Base-by-base conservation (phyloP, 2,329 filamentous ascomycete species). In the Pseudocercospora fijiensis region DNA sequence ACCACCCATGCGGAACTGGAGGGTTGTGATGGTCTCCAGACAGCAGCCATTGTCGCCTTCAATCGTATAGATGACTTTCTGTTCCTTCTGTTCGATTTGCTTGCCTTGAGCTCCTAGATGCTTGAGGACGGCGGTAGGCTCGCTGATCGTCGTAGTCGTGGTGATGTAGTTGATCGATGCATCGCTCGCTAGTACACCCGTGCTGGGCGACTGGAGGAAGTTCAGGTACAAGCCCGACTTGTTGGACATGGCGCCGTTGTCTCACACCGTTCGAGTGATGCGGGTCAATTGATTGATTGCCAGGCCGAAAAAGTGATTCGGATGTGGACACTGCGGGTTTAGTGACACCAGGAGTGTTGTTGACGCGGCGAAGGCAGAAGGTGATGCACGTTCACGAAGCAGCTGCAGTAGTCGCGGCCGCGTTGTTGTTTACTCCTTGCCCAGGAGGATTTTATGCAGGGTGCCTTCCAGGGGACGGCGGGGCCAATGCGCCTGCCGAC, bases 1-100 rank as follows among this genome's bases (percentile, higher is more conserved):
- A 69, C 94, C 95, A 67, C 90, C 88, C 66, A 84, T 87, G 62
- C 88, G 76, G 76, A 99, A 97, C 75, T 96, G 90, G 55, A 98
- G 79, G 1, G 87, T 87, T 24, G 91, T 95, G 73, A 96, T 90
- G 55, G 92, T 83, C 78, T 98, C 93, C 64, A 91, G 75, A 61
- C 88, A 90, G 69, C 96, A 79, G 51, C 87, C 85, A 76, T 87
- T 84, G 61, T 83, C 76, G 65, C 88, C 87, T 75, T 96, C 90
- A 59, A 98, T 84, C 26, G 85, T 82, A 73, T 86, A 87, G 67
- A 98, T 80, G 58, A 94, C 78, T 49, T 89, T 88, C 78, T 96
- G 87, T 70, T 88, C 87, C 79, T 91, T 93, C 83, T 92, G 96
- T 78, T 88, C 90, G 74, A 97, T 82, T 75, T 90, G 85, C 76